Evolutionary conservation across 2,329 filamentous ascomycete genomes (phyloP).

Genomic region (Colletotrichum sp.): DNA sequence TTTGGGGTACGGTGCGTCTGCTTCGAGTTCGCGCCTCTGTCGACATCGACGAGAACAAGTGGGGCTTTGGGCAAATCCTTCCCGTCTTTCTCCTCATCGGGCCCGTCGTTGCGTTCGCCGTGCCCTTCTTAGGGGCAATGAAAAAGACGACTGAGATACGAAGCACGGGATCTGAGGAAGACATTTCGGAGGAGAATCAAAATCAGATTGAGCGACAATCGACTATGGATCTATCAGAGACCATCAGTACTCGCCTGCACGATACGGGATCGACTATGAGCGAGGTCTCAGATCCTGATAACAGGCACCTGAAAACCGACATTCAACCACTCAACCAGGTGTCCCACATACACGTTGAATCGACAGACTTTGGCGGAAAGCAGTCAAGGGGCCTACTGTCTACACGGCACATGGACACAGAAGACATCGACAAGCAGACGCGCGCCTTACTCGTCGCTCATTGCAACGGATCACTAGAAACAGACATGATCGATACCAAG

Average conservation of each 20-base stretch:
- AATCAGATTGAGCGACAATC: not conserved
- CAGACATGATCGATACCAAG: not conserved
- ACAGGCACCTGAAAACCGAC: not conserved
- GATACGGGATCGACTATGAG: not conserved
- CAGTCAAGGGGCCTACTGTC: accelerated
- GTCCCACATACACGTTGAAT: not conserved
- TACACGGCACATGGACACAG: not conserved
- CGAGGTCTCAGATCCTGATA: not conserved
- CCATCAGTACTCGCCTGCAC: not conserved
- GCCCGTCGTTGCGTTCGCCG: not conserved
- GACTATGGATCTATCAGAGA: not conserved
- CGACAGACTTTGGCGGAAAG: not conserved
- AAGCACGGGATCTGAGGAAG: not conserved
- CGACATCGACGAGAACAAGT: not conserved
- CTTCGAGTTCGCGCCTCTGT: not conserved
- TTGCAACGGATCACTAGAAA: not conserved
- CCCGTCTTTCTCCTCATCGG: not conserved
- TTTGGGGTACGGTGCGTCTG: not conserved
- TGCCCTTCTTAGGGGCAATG: not conserved
- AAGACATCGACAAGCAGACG: not conserved
- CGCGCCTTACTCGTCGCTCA: not conserved
- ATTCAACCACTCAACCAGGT: not conserved
- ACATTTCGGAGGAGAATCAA: not conserved
- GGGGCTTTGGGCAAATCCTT: not conserved
- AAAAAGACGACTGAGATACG: accelerated